These are phyloP conservation scores for Polysphondylium violaceum DNA, from an alignment of 78 protist genomes.

Conservation along the genomic window DNA sequence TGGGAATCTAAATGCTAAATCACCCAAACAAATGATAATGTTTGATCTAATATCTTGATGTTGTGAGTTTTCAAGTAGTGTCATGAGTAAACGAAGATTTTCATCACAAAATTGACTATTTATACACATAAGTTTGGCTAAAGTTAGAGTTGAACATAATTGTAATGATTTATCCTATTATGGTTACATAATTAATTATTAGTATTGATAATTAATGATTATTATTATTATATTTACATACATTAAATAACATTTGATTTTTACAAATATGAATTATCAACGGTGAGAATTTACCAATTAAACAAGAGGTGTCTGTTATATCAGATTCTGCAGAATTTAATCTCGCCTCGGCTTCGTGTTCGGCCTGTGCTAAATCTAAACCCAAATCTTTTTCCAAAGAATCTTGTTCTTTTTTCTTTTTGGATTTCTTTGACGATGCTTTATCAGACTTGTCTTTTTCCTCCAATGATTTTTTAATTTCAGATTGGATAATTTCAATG, in stretches of 20 bases:
- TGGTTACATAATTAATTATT: not conserved
- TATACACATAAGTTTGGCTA: slow-evolving; percentile 90
- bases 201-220: not conserved
- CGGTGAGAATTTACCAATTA: slow-evolving; percentile 84
- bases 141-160: slow-evolving; percentile 82
- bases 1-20: slow-evolving; percentile 90
- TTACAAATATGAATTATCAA: slow-evolving; percentile 71
- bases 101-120: slow-evolving; percentile 65
- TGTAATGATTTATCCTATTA: slow-evolving; percentile 36
- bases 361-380: slow-evolving; percentile 67
- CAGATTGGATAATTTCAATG: slow-evolving; percentile 63
- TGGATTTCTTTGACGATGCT: not conserved
- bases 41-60: slow-evolving; percentile 82
- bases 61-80: slow-evolving; percentile 33
- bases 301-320: slow-evolving; percentile 1
- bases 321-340: slow-evolving; percentile 67
- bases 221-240: not conserved
- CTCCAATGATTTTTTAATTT: not conserved
- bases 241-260: slow-evolving; percentile 12
- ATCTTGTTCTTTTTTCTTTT: slow-evolving; percentile 1
- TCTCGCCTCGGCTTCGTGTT: slow-evolving; percentile 69
- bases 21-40: slow-evolving; percentile 94
- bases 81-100: slow-evolving; percentile 84
- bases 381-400: slow-evolving; percentile 85
- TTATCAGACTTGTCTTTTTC: not conserved